Base-by-base conservation (phyloP, 768 basidiomycete genomes). In the Amanita subjunquillea region DNA sequence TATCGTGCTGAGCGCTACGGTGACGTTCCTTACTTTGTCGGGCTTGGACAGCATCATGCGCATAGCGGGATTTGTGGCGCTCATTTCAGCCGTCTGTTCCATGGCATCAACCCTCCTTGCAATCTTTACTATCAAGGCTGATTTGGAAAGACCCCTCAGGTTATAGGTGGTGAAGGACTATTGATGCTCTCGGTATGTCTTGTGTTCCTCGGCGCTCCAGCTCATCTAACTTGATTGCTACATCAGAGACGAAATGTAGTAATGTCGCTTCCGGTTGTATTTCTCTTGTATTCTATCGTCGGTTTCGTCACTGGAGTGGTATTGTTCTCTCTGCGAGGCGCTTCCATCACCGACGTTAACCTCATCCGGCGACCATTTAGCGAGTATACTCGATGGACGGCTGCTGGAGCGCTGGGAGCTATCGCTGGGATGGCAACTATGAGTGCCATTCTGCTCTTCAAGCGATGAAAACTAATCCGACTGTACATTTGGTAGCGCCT, bases 11-110 rank as follows among this genome's bases (percentile, higher is more conserved):
- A 89, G 89, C 58, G 83, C 87, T 30, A 86, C 87, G 38, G 84
- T 89, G 53, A 89, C 87, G 25, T 82, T 90, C 68, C 76, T 91
- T 62, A 79, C 85, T 48, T 74, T 91, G 50, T 87, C 89, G 59
- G 85, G 82, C 37, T 58, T 91, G 65, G 82, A 84, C 63, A 75
- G 70, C 54, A 56, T 83, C 56, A 69, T 83, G 52, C 77, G 87
- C 52, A 71, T 82, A 45, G 77, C 81, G 22, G 82, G 80, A 30
- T 74, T 91, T 58, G 70, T 87, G 12, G 80, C 85, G 30, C 77
- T 85, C 48, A 67, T 84, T 54, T 82, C 83, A 62, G 82, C 88
- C 6, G 74, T 80, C 0, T 74, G 80, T 55, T 81, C 84, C 57
- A 82, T 91, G 74, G 71, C 77, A 34, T 76, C 85, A 3, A 80